Base-by-base conservation (phyloP, 1,284 basidiomycete genomes). In the Ganoderma meredithae region DNA sequence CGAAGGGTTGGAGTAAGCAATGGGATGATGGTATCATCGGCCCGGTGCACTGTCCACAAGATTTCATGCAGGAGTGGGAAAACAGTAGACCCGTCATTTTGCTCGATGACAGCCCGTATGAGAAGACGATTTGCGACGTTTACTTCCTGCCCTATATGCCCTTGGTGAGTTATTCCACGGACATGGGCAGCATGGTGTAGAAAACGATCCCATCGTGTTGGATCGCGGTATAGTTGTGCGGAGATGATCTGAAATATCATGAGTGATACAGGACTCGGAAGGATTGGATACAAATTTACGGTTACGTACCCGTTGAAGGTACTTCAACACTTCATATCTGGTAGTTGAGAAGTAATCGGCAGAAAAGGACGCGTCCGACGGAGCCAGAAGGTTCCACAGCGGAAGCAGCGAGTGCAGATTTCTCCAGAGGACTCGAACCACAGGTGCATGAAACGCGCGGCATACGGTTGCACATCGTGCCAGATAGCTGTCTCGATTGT, bases 341-440 rank as follows among this genome's bases (percentile, higher is more conserved):
- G 44, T 22, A 22, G 44, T 47, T 19, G 44, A 47, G n/a, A 19
- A 47, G 44, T n/a, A 17, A 6, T 22, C 17, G n/a, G 44, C n/a
- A 22, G 33, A 17, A 19, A 36, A n/a, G 3, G 27, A 19, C 8
- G 8, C 19, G 33, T 58, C 19, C n/a, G 31, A 19, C 19, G 33
- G 55, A 39, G 55, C 27, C 17, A 64, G 55, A 22, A 64, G 41
- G 31, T 64, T 41, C 63, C 63, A 64, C n/a, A 64, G n/a, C 8
- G 63, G 63, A 36, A 49, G 27, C 17, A 55, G 22, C 5, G 19
- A 19, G 9, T 17, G 44, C n/a, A 64, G 31, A 19, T 64, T 17
- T 44, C 55, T 59, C 63, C 55, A 64, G 1, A 64, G 31, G 19
- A 33, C 41, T n/a, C 56, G 63, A 22, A 59, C n/a, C 0, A 43